Evolutionary conservation across 768 basidiomycete genomes (phyloP).

Genomic region (Agrocybe praecox): DNA sequence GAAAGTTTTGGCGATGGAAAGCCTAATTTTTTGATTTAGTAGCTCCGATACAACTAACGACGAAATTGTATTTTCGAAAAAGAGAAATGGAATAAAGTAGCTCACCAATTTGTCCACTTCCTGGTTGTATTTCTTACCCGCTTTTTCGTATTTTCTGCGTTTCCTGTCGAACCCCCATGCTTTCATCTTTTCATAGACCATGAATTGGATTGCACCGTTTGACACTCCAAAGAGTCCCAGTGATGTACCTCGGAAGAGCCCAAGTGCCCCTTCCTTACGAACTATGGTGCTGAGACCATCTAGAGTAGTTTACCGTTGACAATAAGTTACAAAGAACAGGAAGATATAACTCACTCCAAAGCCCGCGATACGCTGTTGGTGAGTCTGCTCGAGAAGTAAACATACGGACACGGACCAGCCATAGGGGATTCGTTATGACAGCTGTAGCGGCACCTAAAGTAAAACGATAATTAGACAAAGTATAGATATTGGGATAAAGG

Average conservation of each 20-base stretch:
- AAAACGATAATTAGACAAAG: constrained; percentile 8
- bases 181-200: constrained; percentile 96
- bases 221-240: constrained; percentile 91
- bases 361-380: constrained; percentile 74
- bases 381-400: constrained; percentile 78
- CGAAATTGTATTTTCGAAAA: not conserved
- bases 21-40: no score
- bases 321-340: not conserved
- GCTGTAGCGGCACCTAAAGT: constrained; percentile 86
- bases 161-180: constrained; percentile 84
- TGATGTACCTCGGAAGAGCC: constrained; percentile 85
- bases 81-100: not conserved
- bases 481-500: constrained; percentile 7
- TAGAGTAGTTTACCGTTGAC: constrained; percentile 13
- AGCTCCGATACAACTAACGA: no score
- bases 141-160: constrained; percentile 56
- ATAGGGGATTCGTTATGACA: constrained; percentile 94
- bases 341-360: constrained; percentile 61
- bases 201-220: constrained; percentile 95
- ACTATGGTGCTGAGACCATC: constrained; percentile 75
- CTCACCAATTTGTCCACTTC: constrained; percentile 88
- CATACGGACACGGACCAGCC: constrained; percentile 98
- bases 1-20: no score
- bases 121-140: constrained; percentile 65
- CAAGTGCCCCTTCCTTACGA: constrained; percentile 71